These are phyloP conservation scores for Marvania coccoides DNA, from an alignment of 139 green algal genomes.

Conservation along the genomic window DNA sequence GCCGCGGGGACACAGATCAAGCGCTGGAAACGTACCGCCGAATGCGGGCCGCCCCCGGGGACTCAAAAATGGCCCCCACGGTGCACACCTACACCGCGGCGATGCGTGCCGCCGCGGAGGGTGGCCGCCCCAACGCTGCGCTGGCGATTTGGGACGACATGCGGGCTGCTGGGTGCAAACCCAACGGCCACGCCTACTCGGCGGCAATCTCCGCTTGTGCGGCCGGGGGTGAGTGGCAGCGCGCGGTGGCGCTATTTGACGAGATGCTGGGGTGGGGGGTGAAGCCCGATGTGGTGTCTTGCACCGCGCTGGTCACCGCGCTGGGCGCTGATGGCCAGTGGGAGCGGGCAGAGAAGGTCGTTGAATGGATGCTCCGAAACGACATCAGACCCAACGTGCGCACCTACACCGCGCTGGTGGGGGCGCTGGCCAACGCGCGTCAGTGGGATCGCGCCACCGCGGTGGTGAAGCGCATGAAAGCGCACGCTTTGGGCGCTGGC, in stretches of 20 bases:
- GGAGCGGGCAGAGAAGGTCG: slow-evolving; percentile 52
- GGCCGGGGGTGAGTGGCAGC: slow-evolving; percentile 58
- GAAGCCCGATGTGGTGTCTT: slow-evolving; percentile 79
- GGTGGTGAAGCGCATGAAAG: slow-evolving; percentile 57
- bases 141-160: slow-evolving; percentile 81
- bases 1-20: slow-evolving; percentile 50
- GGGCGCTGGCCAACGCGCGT: slow-evolving; percentile 57
- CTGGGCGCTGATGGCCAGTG: slow-evolving; percentile 71
- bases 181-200: slow-evolving; percentile 68
- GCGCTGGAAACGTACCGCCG: slow-evolving; percentile 61
- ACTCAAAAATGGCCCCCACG: slow-evolving; percentile 43
- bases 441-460: slow-evolving; percentile 60
- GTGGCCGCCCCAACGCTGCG: slow-evolving; percentile 46
- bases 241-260: slow-evolving; percentile 71
- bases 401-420: slow-evolving; percentile 77
- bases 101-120: slow-evolving; percentile 76
- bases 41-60: slow-evolving; percentile 41
- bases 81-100: slow-evolving; percentile 81
- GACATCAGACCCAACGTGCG: slow-evolving; percentile 69
- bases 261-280: slow-evolving; percentile 69
- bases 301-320: slow-evolving; percentile 76
- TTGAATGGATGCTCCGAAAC: slow-evolving; percentile 43
- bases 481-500: slow-evolving; percentile 26
- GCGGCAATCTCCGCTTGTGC: slow-evolving; percentile 77
- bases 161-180: slow-evolving; percentile 39